These are phyloP conservation scores for Nemania sp. DNA, from an alignment of 2,329 filamentous ascomycete genomes.

Conservation along the genomic window DNA sequence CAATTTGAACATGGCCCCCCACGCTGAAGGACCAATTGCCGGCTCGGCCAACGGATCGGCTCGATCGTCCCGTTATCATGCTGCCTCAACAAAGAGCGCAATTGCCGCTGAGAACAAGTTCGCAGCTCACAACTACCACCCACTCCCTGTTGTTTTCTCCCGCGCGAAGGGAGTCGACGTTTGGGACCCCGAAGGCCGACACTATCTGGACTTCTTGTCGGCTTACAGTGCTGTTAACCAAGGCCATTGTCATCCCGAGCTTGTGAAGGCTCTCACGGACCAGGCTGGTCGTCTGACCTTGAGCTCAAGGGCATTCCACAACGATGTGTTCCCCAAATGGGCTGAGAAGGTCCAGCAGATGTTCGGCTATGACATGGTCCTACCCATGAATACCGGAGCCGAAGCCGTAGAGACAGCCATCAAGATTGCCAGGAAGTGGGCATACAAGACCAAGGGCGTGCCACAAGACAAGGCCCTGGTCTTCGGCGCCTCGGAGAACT, in stretches of 20 bases:
- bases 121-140: conserved; percentile 98
- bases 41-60: conserved; percentile 41
- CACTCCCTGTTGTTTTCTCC: conserved; percentile 90
- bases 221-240: conserved; percentile 98
- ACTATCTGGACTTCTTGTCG: conserved; percentile 97
- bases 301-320: conserved; percentile 94
- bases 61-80: conserved; percentile 61
- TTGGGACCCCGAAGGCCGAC: conserved; percentile 94
- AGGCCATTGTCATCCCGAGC: conserved; percentile 95
- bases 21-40: conserved; percentile 51
- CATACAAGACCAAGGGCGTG: conserved; percentile 93
- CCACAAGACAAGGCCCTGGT: conserved; percentile 81
- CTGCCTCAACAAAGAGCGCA: conserved; percentile 75
- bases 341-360: conserved; percentile 86
- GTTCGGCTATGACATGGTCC: conserved; percentile 96
- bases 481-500: conserved; percentile 87
- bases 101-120: conserved; percentile 80
- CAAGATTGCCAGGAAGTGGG: conserved; percentile 97
- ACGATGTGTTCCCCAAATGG: conserved; percentile 96
- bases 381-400: conserved; percentile 97
- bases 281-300: conserved; percentile 89
- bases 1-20: conserved; percentile 56
- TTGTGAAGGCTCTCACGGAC: conserved; percentile 85
- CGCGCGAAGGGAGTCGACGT: conserved; percentile 83
- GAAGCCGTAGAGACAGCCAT: conserved; percentile 95